Conservation (phyloP, 1,139 yeast genomes). For the Pichia sp. region DNA sequence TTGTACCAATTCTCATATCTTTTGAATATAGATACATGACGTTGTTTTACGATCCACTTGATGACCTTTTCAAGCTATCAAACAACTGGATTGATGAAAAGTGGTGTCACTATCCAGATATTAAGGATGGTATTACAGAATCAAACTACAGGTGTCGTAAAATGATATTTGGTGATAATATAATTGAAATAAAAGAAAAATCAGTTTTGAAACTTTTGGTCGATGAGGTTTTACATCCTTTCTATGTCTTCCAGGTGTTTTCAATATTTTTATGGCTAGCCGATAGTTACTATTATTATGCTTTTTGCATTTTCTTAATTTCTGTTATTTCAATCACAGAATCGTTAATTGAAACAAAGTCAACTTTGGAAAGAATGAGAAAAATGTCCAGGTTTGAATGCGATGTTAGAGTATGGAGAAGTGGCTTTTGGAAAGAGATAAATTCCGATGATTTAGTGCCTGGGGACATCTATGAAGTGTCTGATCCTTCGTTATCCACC, state of each 20-base stretch:
- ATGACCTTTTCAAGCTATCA: constrained; percentile 80
- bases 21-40: constrained; percentile 81
- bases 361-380: constrained; percentile 67
- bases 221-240: constrained; percentile 91
- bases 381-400: constrained; percentile 71
- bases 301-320: constrained; percentile 83
- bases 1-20: constrained; percentile 63
- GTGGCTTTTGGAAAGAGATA: constrained; percentile 87
- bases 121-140: constrained; percentile 69
- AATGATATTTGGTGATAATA: constrained; percentile 71
- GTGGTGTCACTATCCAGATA: constrained; percentile 61
- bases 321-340: constrained; percentile 76
- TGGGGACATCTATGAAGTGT: constrained; percentile 79
- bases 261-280: constrained; percentile 88
- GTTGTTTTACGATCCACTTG: constrained; percentile 78
- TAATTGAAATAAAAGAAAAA: constrained; percentile 74
- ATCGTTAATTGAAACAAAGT: constrained; percentile 77
- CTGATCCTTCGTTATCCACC: constrained; percentile 69
- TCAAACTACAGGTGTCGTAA: constrained; percentile 64
- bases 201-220: constrained; percentile 58
- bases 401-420: constrained; percentile 85
- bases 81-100: constrained; percentile 78
- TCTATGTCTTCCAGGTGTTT: constrained; percentile 88
- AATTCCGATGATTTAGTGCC: constrained; percentile 85
- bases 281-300: constrained; percentile 90